Base-by-base conservation (phyloP, 2,329 filamentous ascomycete genomes). In the Aspergillus quadricinctus region DNA sequence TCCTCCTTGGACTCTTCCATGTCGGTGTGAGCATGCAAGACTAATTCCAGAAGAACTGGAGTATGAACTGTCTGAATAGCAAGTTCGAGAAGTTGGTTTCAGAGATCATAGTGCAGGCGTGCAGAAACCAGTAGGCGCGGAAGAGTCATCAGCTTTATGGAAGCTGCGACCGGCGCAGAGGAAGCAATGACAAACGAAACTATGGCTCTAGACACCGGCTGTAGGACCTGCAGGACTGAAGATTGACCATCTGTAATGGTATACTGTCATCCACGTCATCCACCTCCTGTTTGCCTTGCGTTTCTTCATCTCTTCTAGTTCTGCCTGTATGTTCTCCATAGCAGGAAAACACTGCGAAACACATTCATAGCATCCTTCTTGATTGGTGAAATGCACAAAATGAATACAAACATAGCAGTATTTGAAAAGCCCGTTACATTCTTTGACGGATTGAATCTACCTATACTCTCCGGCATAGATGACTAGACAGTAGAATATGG, bases 1-100 rank as follows among this genome's bases (percentile, higher is more conserved):
- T 52, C 27, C 21, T 64, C 55, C 40, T 58, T 57, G n/a, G 53
- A 57, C 49, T 46, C 40, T 23, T 56, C 57, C 59, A 63, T 63
- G 1, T 14, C 54, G 29, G n/a, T 45, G 9, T 40, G 31, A 29
- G 19, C 43, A 46, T 46, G 11, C 43, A 23, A 21, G 10, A 17
- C 9, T 46, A 10, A 27, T 46, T 21, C 23, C 5, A 46, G 43
- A 14, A 14, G 19, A 46, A 27, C 11, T 46, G 11, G 2, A 17
- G 8, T 23, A 25, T 25, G 43, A 46, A 25, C 10, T 14, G 5
- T 37, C 11, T 46, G 11, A 14, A 27, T 14, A 27, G 11, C 21
- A 21, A 14, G 11, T 11, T 10, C 11, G 21, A 27, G 21, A 7
- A 14, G 23, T 14, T 46, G 3, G 11, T 23, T 23, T 27, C 21